These are phyloP conservation scores for Entomophthora muscae DNA, from an alignment of 371 early-diverging fungal species.

Conservation along the genomic window DNA sequence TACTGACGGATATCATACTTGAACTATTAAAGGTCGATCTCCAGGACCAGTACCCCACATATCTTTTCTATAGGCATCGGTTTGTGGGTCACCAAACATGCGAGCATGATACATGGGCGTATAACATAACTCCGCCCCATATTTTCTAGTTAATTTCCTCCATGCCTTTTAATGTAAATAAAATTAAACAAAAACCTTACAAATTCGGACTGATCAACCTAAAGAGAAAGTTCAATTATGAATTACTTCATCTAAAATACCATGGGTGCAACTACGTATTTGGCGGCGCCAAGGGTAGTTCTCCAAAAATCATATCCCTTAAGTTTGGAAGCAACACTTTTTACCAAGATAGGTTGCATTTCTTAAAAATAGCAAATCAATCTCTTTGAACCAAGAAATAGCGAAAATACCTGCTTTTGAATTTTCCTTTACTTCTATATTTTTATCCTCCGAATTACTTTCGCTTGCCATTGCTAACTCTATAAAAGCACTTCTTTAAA, in stretches of 20 bases:
- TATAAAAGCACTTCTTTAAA: too few relatives aligned
- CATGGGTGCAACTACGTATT: constrained; percentile 15
- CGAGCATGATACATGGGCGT: constrained; percentile 98
- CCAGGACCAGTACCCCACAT: constrained; percentile 49
- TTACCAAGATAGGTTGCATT: not conserved
- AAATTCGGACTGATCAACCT: constrained; percentile 14
- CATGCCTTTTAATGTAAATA: constrained; percentile 39
- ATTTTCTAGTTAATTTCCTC: constrained; percentile 75
- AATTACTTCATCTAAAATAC: not conserved
- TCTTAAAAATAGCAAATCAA: not conserved
- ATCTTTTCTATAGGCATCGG: constrained; percentile 44
- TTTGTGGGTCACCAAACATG: constrained; percentile 46
- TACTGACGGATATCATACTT: constrained; percentile 26
- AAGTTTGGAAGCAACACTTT: constrained; percentile 7
- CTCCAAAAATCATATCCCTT: constrained; percentile 13
- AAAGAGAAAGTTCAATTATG: not conserved
- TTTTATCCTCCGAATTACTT: too few relatives aligned
- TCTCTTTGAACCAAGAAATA: too few relatives aligned
- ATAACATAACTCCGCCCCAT: constrained; percentile 88
- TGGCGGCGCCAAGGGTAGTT: constrained; percentile 9
- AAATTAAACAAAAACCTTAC: not conserved
- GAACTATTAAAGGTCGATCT: constrained; percentile 85
- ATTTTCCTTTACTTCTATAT: too few relatives aligned
- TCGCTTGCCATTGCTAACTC: too few relatives aligned
- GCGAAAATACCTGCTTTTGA: too few relatives aligned